Conservation (phyloP, 2,329 filamentous ascomycete genomes). For the Diaporthe humulicola region DNA sequence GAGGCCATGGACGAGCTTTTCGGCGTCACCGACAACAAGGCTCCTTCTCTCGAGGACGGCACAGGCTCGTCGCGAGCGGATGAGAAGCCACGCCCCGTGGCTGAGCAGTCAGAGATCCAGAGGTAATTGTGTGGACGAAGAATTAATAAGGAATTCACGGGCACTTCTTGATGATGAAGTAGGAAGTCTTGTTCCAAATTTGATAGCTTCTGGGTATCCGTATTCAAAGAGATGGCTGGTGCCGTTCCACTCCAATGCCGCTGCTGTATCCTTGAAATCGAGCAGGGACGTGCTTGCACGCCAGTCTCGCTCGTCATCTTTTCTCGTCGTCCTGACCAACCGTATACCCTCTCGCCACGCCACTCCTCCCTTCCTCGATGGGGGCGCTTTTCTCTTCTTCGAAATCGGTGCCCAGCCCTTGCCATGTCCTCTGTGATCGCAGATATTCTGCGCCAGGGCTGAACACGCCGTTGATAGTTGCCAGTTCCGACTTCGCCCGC, state of each 20-base stretch:
- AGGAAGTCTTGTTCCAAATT: neutral
- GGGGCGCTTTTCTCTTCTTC: conserved; percentile 71
- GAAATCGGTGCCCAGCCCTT: conserved; percentile 90
- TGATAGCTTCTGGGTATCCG: conserved; percentile 19
- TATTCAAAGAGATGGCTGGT: conserved; percentile 16
- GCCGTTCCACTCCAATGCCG: neutral
- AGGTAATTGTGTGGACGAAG: neutral
- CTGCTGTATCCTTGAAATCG: neutral
- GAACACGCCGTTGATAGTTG: conserved; percentile 85
- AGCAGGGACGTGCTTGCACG: neutral
- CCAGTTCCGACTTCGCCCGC: conserved; percentile 75
- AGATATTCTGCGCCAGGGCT: conserved; percentile 94
- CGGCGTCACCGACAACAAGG: conserved; percentile 44
- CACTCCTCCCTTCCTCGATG: conserved; percentile 88
- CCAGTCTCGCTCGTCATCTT: conserved; percentile 17
- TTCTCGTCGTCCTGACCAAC: conserved; percentile 69
- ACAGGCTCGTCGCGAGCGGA: neutral
- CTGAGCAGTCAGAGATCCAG: conserved; percentile 28
- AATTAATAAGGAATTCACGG: neutral
- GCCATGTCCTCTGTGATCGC: conserved; percentile 87
- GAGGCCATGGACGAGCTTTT: conserved; percentile 48
- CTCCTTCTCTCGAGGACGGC: conserved; percentile 7
- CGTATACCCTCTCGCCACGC: conserved; percentile 89
- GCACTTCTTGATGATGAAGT: neutral
- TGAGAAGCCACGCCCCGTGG: neutral